Percentiles rank a stretch among this genome's conserved stretches.
Conservation (phyloP, 306 rosid species). For the Fragaria iinumae region DNA sequence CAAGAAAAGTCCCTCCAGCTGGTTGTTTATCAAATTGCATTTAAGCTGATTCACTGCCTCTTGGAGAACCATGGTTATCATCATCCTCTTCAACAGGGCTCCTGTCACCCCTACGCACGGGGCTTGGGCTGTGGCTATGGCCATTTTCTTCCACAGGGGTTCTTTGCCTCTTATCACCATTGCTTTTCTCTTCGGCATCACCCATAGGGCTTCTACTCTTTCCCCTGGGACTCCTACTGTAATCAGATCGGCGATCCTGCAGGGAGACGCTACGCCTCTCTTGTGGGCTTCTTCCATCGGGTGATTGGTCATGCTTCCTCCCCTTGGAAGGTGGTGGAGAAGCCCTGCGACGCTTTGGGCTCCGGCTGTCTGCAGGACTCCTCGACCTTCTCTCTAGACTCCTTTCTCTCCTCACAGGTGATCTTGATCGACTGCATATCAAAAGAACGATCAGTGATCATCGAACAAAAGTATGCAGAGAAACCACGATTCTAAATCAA, state of each 20-base stretch:
- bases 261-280: slow-evolving; percentile 38
- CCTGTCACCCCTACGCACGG: slow-evolving; percentile 39
- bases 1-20: background rate
- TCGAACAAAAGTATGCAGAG: background rate
- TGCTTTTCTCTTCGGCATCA: slow-evolving; percentile 30
- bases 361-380: slow-evolving; percentile 43
- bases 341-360: slow-evolving; percentile 43
- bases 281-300: slow-evolving; percentile 44
- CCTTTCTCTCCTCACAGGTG: slow-evolving; percentile 46
- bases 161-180: slow-evolving; percentile 25
- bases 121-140: slow-evolving; percentile 37
- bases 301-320: slow-evolving; percentile 38
- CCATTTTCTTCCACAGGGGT: slow-evolving; percentile 44
- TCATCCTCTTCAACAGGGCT: slow-evolving; percentile 50
- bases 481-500: background rate
- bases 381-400: slow-evolving; percentile 50
- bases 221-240: slow-evolving; percentile 40
- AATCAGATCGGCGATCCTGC: slow-evolving; percentile 31
- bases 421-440: slow-evolving; percentile 41
- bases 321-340: slow-evolving; percentile 45
- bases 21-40: background rate
- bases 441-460: background rate
- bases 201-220: slow-evolving; percentile 46
- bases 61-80: slow-evolving; percentile 39
- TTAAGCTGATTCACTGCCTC: slow-evolving; percentile 47